A percentile compares a stretch with the other conserved stretches of the same genome.
Evolutionary conservation across 164 flowering plant genomes (phyloP).

Genomic region (Magnolia officinalis): DNA sequence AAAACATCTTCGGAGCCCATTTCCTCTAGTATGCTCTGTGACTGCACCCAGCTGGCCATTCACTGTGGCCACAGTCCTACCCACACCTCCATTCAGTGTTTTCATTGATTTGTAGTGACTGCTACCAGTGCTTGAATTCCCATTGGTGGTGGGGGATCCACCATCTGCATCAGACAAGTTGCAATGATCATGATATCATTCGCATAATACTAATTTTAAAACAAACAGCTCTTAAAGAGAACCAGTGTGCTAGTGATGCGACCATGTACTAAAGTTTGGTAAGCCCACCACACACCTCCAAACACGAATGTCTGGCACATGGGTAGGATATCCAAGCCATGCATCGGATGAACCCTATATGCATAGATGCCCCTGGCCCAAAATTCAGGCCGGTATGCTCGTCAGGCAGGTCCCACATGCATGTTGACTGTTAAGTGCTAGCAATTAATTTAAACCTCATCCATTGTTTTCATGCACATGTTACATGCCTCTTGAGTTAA

Average conservation of each 20-base stretch:
- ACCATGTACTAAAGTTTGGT: neutral
- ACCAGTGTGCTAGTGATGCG: neutral
- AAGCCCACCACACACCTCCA: neutral
- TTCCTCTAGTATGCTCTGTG: constrained; percentile 20
- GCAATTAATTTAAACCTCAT: neutral
- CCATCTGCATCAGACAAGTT: constrained; percentile 44
- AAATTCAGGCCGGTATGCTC: neutral
- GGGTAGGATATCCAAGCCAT: neutral
- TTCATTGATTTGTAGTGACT: constrained; percentile 17
- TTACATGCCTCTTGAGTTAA: neutral
- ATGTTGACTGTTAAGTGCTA: neutral
- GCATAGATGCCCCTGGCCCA: neutral
- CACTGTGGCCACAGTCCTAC: constrained; percentile 25
- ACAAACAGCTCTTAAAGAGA: neutral
- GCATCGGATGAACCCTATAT: neutral
- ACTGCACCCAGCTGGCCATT: constrained; percentile 16
- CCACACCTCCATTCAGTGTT: constrained; percentile 19
- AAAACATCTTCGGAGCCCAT: constrained; percentile 19
- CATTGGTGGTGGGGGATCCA: constrained; percentile 23
- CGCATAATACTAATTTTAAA: neutral
- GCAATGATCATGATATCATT: neutral
- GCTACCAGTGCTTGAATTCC: constrained; percentile 13
- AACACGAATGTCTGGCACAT: neutral
- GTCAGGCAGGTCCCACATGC: neutral
- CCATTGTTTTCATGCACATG: neutral